A percentile compares a stretch with the other conserved stretches of the same genome.
Evolutionary conservation across 768 basidiomycete genomes (phyloP).

Genomic region (Trametes cubensis): DNA sequence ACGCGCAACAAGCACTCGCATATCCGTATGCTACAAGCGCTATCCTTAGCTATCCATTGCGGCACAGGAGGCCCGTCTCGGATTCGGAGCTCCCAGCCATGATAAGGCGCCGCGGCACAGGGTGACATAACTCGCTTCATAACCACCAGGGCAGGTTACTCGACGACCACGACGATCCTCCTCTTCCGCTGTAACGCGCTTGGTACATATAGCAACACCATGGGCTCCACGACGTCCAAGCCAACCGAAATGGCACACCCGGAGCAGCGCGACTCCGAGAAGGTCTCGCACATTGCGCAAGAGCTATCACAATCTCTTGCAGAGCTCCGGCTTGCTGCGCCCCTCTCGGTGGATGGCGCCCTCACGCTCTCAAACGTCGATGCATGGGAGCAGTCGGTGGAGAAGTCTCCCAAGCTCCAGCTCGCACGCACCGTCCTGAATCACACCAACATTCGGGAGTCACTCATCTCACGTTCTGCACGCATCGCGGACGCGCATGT

Average conservation of each 20-base stretch:
- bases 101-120: no score
- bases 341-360: slow-evolving; percentile 61
- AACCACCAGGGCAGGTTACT: neutral
- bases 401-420: slow-evolving; percentile 59
- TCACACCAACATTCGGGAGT: slow-evolving; percentile 64
- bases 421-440: slow-evolving; percentile 78
- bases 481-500: slow-evolving; percentile 68
- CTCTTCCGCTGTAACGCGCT: neutral
- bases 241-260: slow-evolving; percentile 20
- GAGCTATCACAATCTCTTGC: slow-evolving; percentile 22
- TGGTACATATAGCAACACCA: slow-evolving; percentile 18
- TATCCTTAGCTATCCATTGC: no score
- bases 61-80: no score
- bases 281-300: slow-evolving; percentile 15
- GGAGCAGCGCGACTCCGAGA: slow-evolving; percentile 28
- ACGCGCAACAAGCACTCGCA: neutral
- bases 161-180: neutral
- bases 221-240: slow-evolving; percentile 44
- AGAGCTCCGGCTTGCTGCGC: slow-evolving; percentile 22
- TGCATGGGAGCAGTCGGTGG: slow-evolving; percentile 66
- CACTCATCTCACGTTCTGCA: slow-evolving; percentile 66
- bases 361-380: slow-evolving; percentile 59
- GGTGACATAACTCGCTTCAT: neutral
- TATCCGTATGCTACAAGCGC: no score
- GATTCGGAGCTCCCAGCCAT: no score